Percentiles rank a stretch among this genome's conserved stretches.
phyloP scores from a whole-genome alignment of 805 yeast species.

The Ogataea philodendri region DNA sequence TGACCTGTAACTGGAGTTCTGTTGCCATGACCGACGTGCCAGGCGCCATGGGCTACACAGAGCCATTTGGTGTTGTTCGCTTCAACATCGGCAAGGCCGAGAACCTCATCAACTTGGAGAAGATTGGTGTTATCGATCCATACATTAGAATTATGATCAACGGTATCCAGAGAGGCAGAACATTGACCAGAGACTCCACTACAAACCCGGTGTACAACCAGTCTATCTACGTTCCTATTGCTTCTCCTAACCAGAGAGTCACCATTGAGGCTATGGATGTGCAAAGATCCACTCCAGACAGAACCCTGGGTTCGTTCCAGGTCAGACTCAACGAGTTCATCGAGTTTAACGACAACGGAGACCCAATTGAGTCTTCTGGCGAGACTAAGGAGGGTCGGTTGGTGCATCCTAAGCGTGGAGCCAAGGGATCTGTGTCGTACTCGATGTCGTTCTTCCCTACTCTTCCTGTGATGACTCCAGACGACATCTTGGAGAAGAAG shows the following conservation, averaged over 20 bases:
- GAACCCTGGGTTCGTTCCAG: conserved; percentile 82
- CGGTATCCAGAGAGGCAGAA: conserved; percentile 74
- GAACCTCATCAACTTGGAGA: conserved; percentile 79
- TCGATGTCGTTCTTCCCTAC: conserved; percentile 81
- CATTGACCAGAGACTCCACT: conserved; percentile 62
- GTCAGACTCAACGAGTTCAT: conserved; percentile 66
- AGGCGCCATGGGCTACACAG: conserved; percentile 80
- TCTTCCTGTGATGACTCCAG: conserved; percentile 72
- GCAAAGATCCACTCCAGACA: conserved; percentile 73
- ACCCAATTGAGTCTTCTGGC: conserved; percentile 56
- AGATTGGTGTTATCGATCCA: conserved; percentile 89
- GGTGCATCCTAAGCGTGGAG: conserved; percentile 66
- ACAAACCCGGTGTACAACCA: conserved; percentile 85
- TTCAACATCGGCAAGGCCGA: conserved; percentile 67
- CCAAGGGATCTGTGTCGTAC: conserved; percentile 78
- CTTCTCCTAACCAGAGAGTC: conserved; percentile 78
- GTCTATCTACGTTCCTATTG: conserved; percentile 73
- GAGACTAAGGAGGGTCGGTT: conserved; percentile 60
- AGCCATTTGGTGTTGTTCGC: conserved; percentile 91
- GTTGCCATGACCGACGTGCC: conserved; percentile 66
- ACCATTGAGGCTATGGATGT: conserved; percentile 92
- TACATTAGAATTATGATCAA: conserved; percentile 78
- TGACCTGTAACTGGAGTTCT: conserved; percentile 82
- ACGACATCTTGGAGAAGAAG: conserved; percentile 51
- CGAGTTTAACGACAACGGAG: conserved; percentile 62